phyloP scores from a whole-genome alignment of 306 rosid species.

The Rubus idaeus region DNA sequence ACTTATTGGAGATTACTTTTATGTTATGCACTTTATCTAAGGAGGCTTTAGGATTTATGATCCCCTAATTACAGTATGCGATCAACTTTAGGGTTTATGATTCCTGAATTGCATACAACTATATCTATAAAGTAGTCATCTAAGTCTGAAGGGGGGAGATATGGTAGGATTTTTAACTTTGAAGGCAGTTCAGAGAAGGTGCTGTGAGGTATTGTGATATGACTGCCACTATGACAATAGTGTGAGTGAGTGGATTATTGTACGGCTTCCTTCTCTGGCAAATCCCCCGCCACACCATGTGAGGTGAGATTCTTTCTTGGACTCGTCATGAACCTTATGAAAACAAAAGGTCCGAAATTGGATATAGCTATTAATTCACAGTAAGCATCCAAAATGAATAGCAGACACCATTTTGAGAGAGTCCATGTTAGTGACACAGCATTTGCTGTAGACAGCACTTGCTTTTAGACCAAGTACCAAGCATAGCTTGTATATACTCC shows the following conservation, averaged over 20 bases:
- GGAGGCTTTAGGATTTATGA: too few species aligned
- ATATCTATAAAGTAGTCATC: neutral
- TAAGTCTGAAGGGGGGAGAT: neutral
- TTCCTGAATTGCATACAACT: neutral
- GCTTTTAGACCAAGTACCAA: neutral
- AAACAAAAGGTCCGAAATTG: neutral
- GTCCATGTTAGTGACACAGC: constrained; percentile 28
- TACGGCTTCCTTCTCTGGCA: neutral
- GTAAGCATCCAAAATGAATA: constrained; percentile 68
- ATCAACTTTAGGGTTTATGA: neutral
- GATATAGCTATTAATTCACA: constrained; percentile 7
- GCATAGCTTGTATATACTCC: neutral
- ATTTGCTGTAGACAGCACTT: constrained; percentile 15
- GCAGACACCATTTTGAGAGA: constrained; percentile 50
- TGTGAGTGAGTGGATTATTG: neutral
- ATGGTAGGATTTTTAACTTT: constrained; percentile 27
- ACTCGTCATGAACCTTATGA: constrained; percentile 1
- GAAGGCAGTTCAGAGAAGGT: constrained; percentile 49
- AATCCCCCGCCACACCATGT: constrained; percentile 13
- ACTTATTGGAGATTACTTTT: too few species aligned
- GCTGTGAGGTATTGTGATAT: constrained; percentile 42
- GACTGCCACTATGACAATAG: constrained; percentile 39
- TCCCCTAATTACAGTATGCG: too few species aligned
- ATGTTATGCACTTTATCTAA: too few species aligned
- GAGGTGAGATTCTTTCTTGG: constrained; percentile 8